Evolutionary conservation across 2,329 filamentous ascomycete species (phyloP).

Genomic region (Claviceps fusiformis): DNA sequence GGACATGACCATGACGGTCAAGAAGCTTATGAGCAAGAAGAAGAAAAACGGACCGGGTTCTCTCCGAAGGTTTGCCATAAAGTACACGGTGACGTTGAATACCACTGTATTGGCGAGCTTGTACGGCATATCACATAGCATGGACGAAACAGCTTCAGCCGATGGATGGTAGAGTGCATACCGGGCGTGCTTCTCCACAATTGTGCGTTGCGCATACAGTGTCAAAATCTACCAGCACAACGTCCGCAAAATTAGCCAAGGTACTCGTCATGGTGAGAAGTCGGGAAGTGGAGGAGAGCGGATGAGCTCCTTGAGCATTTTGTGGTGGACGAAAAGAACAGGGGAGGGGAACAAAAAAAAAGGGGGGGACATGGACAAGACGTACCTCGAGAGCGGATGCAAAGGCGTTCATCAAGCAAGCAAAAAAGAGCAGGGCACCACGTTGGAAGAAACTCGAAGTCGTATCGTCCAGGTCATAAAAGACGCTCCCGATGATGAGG

Average conservation of each 20-base stretch:
- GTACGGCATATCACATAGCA: constrained; percentile 75
- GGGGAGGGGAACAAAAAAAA: too few relatives aligned
- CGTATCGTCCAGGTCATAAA: constrained; percentile 57
- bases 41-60: constrained; percentile 71
- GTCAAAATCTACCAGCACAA: constrained; percentile 49
- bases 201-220: constrained; percentile 76
- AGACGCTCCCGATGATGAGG: constrained; percentile 66
- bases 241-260: neutral
- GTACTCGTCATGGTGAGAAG: neutral
- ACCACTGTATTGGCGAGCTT: constrained; percentile 56
- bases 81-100: constrained; percentile 75
- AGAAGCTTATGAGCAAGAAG: constrained; percentile 65
- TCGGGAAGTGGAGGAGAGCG: neutral
- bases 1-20: constrained; percentile 64
- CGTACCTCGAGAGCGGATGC: constrained; percentile 58
- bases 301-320: neutral
- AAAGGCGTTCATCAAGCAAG: constrained; percentile 76
- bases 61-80: constrained; percentile 70
- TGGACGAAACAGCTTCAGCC: constrained; percentile 75
- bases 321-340: neutral
- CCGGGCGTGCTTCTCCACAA: constrained; percentile 78
- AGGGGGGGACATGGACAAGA: neutral
- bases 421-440: constrained; percentile 75
- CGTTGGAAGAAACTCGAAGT: constrained; percentile 66
- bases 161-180: constrained; percentile 86